Conservation (phyloP, 257 asterid genomes). For the Fraxinus excelsior region DNA sequence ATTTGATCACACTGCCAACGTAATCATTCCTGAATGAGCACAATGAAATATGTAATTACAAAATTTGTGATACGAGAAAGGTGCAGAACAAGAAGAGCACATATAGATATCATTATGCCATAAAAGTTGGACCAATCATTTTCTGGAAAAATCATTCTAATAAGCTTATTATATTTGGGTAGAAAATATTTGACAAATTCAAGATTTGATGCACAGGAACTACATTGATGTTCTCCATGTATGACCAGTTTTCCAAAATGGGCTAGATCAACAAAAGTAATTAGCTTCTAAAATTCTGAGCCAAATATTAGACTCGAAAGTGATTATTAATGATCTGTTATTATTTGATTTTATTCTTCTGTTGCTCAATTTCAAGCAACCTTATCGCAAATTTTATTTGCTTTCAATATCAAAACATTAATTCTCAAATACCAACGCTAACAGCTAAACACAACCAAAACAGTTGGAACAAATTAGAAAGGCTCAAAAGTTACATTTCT, state of each 20-base stretch:
- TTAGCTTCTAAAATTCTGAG: neutral
- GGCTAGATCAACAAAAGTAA: neutral
- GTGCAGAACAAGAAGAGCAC: too few species aligned
- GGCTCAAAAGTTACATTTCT: slow-evolving; percentile 13
- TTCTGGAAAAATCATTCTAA: neutral
- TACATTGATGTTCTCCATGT: neutral
- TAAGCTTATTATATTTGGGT: neutral
- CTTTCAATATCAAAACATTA: neutral
- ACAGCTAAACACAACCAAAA: slow-evolving; percentile 3
- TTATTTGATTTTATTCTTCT: slow-evolving; percentile 8
- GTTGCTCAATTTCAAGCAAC: slow-evolving; percentile 5
- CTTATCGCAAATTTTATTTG: slow-evolving; percentile 10
- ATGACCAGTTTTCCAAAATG: neutral
- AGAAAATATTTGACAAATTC: neutral
- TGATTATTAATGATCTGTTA: neutral
- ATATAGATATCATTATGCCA: too few species aligned
- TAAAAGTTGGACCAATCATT: too few species aligned
- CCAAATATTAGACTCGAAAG: neutral
- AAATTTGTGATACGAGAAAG: neutral
- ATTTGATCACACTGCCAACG: too few species aligned
- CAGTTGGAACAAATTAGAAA: slow-evolving; percentile 7
- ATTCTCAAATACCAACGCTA: neutral
- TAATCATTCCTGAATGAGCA: too few species aligned
- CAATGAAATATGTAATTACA: neutral
- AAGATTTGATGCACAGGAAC: neutral